phyloP scores from a whole-genome alignment of 768 basidiomycete species.

The Fistulinella prunicolor region DNA sequence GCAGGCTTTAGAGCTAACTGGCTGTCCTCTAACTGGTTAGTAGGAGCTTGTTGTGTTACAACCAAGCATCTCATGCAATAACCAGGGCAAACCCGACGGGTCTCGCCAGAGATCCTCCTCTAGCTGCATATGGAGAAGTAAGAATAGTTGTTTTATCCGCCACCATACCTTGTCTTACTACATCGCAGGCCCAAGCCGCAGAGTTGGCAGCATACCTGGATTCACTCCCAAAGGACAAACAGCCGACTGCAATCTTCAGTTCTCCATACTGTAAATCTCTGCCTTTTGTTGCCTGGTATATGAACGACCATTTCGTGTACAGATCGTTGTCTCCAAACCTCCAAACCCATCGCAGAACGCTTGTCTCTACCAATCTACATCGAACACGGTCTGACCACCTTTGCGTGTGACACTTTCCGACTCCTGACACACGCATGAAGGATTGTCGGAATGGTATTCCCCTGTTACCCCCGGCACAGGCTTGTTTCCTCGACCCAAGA shows the following conservation, averaged over 20 bases:
- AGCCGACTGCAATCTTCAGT: conserved; percentile 78
- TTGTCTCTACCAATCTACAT: conserved; percentile 69
- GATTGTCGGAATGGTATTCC: conserved; percentile 78
- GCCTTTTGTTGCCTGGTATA: background rate
- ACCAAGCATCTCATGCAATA: conserved; percentile 6
- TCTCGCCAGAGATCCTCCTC: conserved; percentile 67
- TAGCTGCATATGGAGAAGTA: conserved; percentile 72
- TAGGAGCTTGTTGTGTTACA: background rate
- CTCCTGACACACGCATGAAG: conserved; percentile 30
- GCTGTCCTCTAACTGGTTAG: conserved; percentile 63
- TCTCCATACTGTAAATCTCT: conserved; percentile 71
- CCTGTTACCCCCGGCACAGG: conserved; percentile 64
- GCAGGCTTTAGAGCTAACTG: conserved; percentile 77
- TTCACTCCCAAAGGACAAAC: conserved; percentile 59
- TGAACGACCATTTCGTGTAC: background rate
- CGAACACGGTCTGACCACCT: conserved; percentile 60
- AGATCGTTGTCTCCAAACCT: conserved; percentile 90
- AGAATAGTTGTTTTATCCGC: background rate
- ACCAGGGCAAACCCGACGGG: conserved; percentile 67
- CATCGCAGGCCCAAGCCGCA: conserved; percentile 59
- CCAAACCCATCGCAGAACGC: conserved; percentile 57
- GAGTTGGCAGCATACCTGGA: conserved; percentile 67
- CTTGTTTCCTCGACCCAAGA: conserved; percentile 70
- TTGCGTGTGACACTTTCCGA: conserved; percentile 8
- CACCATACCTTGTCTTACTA: background rate